Evolutionary conservation across 2,329 filamentous ascomycete species (phyloP).

Genomic region (Aspergillus latus): DNA sequence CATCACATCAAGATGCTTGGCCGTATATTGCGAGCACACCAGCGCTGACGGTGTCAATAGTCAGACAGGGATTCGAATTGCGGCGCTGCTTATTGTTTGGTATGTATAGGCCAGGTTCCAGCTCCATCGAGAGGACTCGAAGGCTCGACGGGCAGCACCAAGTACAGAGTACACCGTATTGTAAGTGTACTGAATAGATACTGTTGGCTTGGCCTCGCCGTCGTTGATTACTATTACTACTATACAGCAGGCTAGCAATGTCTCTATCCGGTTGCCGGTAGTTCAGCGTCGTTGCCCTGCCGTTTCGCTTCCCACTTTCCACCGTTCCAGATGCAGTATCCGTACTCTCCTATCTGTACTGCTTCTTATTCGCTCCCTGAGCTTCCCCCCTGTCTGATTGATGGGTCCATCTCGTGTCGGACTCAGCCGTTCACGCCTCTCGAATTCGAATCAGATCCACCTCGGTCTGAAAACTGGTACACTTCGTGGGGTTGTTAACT

Average conservation of each 20-base stretch:
- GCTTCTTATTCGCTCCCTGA: background rate
- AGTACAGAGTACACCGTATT: background rate
- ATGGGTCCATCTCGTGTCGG: background rate
- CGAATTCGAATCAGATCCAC: slow-evolving; percentile 1
- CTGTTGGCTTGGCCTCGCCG: background rate
- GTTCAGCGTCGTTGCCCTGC: background rate
- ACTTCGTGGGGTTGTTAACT: slow-evolving; percentile 4
- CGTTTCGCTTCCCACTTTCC: slow-evolving; percentile 6
- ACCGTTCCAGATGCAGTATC: background rate
- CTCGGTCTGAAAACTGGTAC: background rate
- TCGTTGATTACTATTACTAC: background rate
- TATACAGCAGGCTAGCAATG: background rate
- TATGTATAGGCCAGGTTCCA: background rate
- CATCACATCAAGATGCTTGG: background rate
- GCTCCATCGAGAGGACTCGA: background rate
- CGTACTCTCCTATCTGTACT: background rate
- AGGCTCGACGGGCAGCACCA: background rate
- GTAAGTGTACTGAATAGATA: background rate
- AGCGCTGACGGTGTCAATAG: background rate
- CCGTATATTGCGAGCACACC: background rate
- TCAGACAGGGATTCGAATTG: background rate
- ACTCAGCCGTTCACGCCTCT: slow-evolving; percentile 1
- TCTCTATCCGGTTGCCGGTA: background rate
- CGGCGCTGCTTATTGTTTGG: background rate
- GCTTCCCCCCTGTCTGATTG: slow-evolving; percentile 1